Evolutionary conservation across 2,329 filamentous ascomycete genomes (phyloP).

Genomic region (Cladosporium sp.): DNA sequence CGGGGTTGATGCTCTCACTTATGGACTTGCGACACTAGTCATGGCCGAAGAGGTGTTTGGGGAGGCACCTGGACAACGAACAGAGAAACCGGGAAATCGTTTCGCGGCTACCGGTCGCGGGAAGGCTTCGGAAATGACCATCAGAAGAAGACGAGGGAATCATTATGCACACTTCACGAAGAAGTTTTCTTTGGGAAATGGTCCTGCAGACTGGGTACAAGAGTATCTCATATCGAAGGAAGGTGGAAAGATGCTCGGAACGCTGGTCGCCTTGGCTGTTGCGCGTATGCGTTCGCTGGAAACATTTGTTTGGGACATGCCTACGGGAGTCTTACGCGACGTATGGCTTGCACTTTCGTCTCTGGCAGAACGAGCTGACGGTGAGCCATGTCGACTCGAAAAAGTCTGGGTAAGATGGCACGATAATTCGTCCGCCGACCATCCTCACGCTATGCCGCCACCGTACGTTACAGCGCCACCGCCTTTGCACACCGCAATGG

Average conservation of each 20-base stretch:
- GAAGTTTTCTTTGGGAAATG: conserved; percentile 83
- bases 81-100: conserved; percentile 25
- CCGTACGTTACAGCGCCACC: conserved; percentile 17
- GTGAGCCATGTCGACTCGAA: conserved; percentile 63
- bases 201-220: conserved; percentile 70
- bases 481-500: conserved; percentile 13
- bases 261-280: conserved; percentile 72
- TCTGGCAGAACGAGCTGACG: conserved; percentile 57
- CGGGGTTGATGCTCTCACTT: conserved; percentile 77
- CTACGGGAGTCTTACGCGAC: conserved; percentile 74
- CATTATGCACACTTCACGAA: conserved; percentile 74
- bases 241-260: conserved; percentile 84
- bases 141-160: conserved; percentile 57
- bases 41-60: conserved; percentile 64
- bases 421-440: conserved; percentile 58
- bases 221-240: conserved; percentile 81
- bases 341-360: conserved; percentile 77
- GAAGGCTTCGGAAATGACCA: conserved; percentile 24
- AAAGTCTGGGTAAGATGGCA: conserved; percentile 81
- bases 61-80: conserved; percentile 42
- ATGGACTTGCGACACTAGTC: conserved; percentile 74
- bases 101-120: conserved; percentile 21
- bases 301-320: conserved; percentile 85
- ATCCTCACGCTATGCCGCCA: conserved; percentile 18
- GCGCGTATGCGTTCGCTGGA: conserved; percentile 78